These are phyloP conservation scores for Cairneyella variabilis DNA, from an alignment of 495 filamentous ascomycete genomes.

Conservation along the genomic window DNA sequence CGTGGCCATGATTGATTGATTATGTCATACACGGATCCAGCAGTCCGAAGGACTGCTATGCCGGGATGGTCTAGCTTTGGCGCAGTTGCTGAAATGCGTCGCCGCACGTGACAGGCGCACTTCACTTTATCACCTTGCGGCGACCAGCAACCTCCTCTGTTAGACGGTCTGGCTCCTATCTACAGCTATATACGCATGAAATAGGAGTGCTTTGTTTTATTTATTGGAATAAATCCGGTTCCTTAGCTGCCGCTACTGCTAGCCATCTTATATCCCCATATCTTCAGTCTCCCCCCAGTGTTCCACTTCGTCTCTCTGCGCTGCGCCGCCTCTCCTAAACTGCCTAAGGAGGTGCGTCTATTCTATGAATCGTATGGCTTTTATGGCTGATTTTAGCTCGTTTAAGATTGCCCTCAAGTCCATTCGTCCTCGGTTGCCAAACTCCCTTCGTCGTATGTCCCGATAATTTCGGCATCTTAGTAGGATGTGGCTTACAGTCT, in stretches of 20 bases:
- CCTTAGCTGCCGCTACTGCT: constrained; percentile 9
- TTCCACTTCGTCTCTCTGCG: constrained; percentile 8
- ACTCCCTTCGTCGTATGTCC: neutral
- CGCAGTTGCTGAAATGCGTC: constrained; percentile 9
- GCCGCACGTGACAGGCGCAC: neutral
- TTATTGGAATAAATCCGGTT: no score
- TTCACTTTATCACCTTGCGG: neutral
- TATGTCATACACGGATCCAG: constrained; percentile 9
- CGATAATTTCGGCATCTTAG: constrained; percentile 9
- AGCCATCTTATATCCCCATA: constrained; percentile 3
- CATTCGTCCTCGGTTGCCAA: neutral
- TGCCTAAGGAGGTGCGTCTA: neutral
- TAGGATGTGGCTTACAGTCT: constrained; percentile 20
- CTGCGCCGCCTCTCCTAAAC: neutral
- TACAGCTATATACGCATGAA: constrained; percentile 17
- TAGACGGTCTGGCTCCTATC: constrained; percentile 2
- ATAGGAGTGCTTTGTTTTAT: no score
- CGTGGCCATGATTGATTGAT: constrained; percentile 4
- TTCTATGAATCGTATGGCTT: neutral
- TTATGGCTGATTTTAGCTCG: neutral
- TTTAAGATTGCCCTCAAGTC: constrained; percentile 8
- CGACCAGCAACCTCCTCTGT: constrained; percentile 7
- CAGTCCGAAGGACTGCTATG: constrained; percentile 9
- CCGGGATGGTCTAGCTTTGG: constrained; percentile 9
- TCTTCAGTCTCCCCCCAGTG: constrained; percentile 13